Evolutionary conservation across 106 monocot species (phyloP).

Genomic region (Cymbidium sinense): DNA sequence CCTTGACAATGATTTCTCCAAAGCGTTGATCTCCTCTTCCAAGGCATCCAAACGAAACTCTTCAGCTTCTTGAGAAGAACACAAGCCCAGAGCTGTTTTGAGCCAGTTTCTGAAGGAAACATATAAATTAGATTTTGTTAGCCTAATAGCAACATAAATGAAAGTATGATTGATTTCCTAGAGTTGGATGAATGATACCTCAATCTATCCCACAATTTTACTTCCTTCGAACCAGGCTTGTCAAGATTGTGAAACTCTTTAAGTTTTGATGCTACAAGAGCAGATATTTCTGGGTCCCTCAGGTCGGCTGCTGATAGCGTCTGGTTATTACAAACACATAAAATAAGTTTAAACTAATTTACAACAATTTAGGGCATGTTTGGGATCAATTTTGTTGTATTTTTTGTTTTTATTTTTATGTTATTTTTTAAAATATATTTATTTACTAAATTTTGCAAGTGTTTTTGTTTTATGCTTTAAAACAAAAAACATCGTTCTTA

Average conservation of each 20-base stretch:
- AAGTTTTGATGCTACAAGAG: slow-evolving; percentile 60
- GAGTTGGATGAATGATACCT: slow-evolving; percentile 30
- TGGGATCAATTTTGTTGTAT: too few relatives aligned
- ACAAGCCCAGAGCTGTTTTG: slow-evolving; percentile 27
- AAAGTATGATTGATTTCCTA: background rate
- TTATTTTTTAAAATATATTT: too few relatives aligned
- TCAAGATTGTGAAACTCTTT: slow-evolving; percentile 71
- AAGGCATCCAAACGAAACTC: slow-evolving; percentile 52
- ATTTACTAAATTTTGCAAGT: too few relatives aligned
- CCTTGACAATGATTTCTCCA: slow-evolving; percentile 37
- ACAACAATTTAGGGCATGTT: background rate
- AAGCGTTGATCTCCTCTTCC: slow-evolving; percentile 47
- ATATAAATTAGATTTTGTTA: background rate
- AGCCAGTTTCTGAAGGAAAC: slow-evolving; percentile 55
- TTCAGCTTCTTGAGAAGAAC: slow-evolving; percentile 35
- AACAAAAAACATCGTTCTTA: too few relatives aligned
- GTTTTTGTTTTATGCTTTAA: too few relatives aligned
- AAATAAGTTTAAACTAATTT: background rate
- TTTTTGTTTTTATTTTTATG: too few relatives aligned
- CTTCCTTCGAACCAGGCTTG: slow-evolving; percentile 51
- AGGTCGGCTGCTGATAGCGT: slow-evolving; percentile 72
- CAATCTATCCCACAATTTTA: slow-evolving; percentile 59
- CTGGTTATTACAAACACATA: slow-evolving; percentile 23
- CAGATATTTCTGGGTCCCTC: slow-evolving; percentile 60
- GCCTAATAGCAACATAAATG: background rate